These are phyloP conservation scores for Trametes maxima DNA, from an alignment of 768 basidiomycete species.

Conservation along the genomic window DNA sequence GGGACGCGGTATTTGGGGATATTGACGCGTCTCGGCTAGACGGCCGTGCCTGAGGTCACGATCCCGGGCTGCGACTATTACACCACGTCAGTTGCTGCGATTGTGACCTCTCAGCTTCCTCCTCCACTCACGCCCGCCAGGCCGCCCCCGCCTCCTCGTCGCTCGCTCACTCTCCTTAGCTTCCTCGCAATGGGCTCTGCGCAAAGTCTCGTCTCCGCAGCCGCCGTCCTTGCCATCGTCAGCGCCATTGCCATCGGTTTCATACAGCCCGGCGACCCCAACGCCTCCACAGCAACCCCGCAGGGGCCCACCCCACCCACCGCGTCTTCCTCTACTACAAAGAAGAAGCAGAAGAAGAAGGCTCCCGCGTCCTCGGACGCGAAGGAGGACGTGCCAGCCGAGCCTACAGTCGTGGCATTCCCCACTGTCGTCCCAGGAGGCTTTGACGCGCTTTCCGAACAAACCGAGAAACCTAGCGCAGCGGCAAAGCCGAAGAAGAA, in stretches of 20 bases:
- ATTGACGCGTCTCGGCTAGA: slow-evolving; percentile 26
- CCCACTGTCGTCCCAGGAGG: slow-evolving; percentile 48
- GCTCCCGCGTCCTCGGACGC: slow-evolving; percentile 2
- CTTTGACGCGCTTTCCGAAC: slow-evolving; percentile 38
- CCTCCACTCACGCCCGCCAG: not conserved
- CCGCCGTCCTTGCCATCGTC: slow-evolving; percentile 24
- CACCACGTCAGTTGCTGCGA: slow-evolving; percentile 22
- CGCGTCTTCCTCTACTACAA: slow-evolving; percentile 14
- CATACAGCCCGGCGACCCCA: slow-evolving; percentile 26
- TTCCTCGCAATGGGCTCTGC: slow-evolving; percentile 26
- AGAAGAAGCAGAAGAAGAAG: slow-evolving; percentile 31
- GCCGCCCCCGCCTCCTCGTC: not conserved
- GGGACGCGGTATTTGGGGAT: slow-evolving; percentile 22
- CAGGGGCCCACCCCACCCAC: slow-evolving; percentile 10
- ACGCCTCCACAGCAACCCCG: slow-evolving; percentile 7
- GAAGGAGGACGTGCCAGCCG: slow-evolving; percentile 13
- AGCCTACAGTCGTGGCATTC: slow-evolving; percentile 38
- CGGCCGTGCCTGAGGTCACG: slow-evolving; percentile 5
- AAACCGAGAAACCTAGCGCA: slow-evolving; percentile 32
- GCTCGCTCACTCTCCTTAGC: not conserved
- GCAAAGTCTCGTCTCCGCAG: slow-evolving; percentile 24
- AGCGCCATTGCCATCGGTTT: slow-evolving; percentile 27
- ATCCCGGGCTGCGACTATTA: slow-evolving; percentile 5
- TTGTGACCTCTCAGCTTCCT: not conserved
- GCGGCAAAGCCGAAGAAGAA: slow-evolving; percentile 48